Evolutionary conservation across 257 asterid genomes (phyloP).

Genomic region (Datura wrightii): DNA sequence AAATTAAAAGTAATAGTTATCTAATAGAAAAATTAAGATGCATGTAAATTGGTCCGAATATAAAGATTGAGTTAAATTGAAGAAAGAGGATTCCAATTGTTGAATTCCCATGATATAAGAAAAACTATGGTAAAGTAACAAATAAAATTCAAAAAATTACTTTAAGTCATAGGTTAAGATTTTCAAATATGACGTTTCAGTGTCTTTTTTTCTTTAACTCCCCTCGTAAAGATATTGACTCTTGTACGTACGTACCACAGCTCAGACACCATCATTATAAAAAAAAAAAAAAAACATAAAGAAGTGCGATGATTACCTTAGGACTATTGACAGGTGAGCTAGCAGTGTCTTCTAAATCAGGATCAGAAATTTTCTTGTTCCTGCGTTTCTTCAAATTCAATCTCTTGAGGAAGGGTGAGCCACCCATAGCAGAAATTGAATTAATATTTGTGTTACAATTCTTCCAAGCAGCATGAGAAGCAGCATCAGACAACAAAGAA

Average conservation of each 20-base stretch:
- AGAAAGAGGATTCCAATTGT: too few species aligned
- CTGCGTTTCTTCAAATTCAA: conserved; percentile 52
- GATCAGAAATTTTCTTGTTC: conserved; percentile 38
- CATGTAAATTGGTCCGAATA: background rate
- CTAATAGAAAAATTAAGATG: background rate
- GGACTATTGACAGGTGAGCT: conserved; percentile 82
- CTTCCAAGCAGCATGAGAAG: conserved; percentile 64
- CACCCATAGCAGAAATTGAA: conserved; percentile 20
- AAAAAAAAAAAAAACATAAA: background rate
- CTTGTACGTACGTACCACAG: too few species aligned
- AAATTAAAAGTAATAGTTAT: too few species aligned
- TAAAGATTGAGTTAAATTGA: background rate
- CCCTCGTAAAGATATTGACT: too few species aligned
- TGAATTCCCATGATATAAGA: too few species aligned
- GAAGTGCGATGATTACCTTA: conserved; percentile 47
- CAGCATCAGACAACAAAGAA: conserved; percentile 55
- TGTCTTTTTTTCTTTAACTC: too few species aligned
- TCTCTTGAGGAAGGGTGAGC: conserved; percentile 43
- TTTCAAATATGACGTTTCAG: too few species aligned
- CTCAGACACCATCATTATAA: background rate
- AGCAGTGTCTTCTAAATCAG: conserved; percentile 79
- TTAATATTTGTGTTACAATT: conserved; percentile 32
- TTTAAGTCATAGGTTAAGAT: too few species aligned
- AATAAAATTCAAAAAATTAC: too few species aligned
- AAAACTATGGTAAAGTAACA: too few species aligned